Percentiles rank a stretch among this genome's conserved stretches.
These are phyloP conservation scores for Cyclotella sp. DNA, from an alignment of 108 stramenopile genomes.

Conservation along the genomic window DNA sequence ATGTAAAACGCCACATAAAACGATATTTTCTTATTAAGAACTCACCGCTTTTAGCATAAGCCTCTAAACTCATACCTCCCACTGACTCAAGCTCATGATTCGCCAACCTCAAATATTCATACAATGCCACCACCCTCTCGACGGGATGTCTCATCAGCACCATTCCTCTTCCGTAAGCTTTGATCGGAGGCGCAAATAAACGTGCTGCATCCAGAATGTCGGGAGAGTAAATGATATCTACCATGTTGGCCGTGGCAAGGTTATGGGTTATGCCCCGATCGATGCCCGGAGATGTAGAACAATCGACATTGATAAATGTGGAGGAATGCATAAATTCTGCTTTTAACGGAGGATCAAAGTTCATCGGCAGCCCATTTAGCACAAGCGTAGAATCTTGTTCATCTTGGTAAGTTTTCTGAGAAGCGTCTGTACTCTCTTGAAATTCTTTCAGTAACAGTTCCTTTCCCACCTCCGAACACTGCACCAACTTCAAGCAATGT, in stretches of 20 bases:
- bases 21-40: background rate
- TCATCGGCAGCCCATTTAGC: background rate
- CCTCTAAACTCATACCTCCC: slow-evolving; percentile 30
- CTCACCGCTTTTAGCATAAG: slow-evolving; percentile 32
- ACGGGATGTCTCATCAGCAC: slow-evolving; percentile 37
- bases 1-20: background rate
- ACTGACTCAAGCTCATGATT: slow-evolving; percentile 12
- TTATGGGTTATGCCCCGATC: slow-evolving; percentile 25
- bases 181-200: slow-evolving; percentile 33
- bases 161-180: slow-evolving; percentile 31
- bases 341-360: slow-evolving; percentile 33
- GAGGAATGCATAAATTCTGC: slow-evolving; percentile 19
- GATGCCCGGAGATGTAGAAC: slow-evolving; percentile 29
- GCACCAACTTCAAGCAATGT: slow-evolving; percentile 39
- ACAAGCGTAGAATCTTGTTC: background rate
- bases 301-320: slow-evolving; percentile 38
- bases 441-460: slow-evolving; percentile 14
- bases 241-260: slow-evolving; percentile 29
- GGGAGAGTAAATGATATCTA: slow-evolving; percentile 23
- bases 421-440: background rate
- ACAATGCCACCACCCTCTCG: slow-evolving; percentile 28
- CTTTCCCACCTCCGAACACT: slow-evolving; percentile 22
- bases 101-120: slow-evolving; percentile 23
- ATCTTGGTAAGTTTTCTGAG: background rate
- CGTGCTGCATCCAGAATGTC: slow-evolving; percentile 29